Base-by-base conservation (phyloP, 192 early-diverging fungal genomes). In the Coemansia sp. region DNA sequence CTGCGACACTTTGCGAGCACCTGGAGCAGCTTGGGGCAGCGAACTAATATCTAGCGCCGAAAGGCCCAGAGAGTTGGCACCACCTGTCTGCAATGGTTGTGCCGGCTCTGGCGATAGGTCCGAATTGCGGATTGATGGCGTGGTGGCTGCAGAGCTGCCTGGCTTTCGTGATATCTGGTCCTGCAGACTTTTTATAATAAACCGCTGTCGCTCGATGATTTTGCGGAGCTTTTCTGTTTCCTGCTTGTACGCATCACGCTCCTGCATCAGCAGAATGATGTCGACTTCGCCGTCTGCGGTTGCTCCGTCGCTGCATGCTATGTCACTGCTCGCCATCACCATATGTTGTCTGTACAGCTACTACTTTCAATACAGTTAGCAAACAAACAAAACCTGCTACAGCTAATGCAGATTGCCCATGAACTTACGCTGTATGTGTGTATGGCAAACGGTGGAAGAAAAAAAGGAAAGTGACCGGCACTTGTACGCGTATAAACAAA, bases 191-290 rank as follows among this genome's bases (percentile, higher is more conserved):
- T 90, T 86, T 51, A 96, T 94, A 51, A 93, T 89, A 40, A 80
- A 65, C 46, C 90, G 78, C 77, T 96, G 93, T 53, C 90, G 87
- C 62, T 96, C 93, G 59, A 94, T 90, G 53, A 94, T 88, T 66
- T 88, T 89, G 89, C 92, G 94, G 20, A 96, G 81, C 55, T 89
- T 87, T 28, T 88, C 89, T 51, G 93, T 94, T 65, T 96, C 91
- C 28, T 74, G 71, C 42, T 86, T 84, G 51, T 90, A 82, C 6
- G 84, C 79, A 58, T 90, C 84, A 45, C 90, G 81, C 48, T 88
- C 84, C 23, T 79, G 69, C 18, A 81, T 69, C 43, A 83, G 48
- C 49, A 58, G 59, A 21, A 78, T 66, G 19, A 71, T 53, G 43
- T 77, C 74, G 21, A 67, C 30, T 11, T 63, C 60, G 63, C 55